Conservation (phyloP, 2,329 filamentous ascomycete genomes). For the Cercospora sojina region DNA sequence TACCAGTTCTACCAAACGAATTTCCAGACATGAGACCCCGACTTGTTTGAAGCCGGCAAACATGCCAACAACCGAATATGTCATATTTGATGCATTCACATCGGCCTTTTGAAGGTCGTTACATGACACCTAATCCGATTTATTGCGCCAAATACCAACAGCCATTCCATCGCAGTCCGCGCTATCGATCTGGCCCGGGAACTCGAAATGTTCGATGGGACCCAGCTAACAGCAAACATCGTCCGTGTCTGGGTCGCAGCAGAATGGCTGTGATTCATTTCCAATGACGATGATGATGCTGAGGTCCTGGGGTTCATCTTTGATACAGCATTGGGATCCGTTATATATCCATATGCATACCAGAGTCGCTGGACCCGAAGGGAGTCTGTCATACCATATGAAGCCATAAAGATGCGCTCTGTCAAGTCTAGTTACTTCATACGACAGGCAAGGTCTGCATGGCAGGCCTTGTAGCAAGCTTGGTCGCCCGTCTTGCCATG, state of each 20-base stretch:
- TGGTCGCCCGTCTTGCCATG: neutral
- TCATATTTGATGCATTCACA: neutral
- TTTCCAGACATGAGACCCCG: too few species aligned
- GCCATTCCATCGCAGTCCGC: neutral
- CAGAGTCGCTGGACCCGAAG: neutral
- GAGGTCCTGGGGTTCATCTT: too few species aligned
- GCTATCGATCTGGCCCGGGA: neutral
- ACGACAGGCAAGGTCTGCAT: neutral
- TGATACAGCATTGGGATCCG: neutral
- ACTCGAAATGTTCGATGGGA: neutral
- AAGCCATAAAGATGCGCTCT: neutral
- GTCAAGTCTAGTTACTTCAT: neutral
- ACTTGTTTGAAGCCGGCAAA: neutral
- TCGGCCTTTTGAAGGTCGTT: neutral
- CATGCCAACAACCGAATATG: neutral
- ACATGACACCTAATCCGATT: neutral
- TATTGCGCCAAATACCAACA: neutral
- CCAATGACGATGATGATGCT: too few species aligned
- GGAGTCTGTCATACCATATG: neutral
- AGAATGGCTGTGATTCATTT: neutral
- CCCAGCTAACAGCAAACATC: neutral
- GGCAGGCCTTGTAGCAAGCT: neutral
- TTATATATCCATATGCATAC: neutral
- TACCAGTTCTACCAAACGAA: too few species aligned
- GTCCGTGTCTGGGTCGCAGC: neutral